Evolutionary conservation across 345 rosid genomes (phyloP).

Genomic region (Moringa oleifera): DNA sequence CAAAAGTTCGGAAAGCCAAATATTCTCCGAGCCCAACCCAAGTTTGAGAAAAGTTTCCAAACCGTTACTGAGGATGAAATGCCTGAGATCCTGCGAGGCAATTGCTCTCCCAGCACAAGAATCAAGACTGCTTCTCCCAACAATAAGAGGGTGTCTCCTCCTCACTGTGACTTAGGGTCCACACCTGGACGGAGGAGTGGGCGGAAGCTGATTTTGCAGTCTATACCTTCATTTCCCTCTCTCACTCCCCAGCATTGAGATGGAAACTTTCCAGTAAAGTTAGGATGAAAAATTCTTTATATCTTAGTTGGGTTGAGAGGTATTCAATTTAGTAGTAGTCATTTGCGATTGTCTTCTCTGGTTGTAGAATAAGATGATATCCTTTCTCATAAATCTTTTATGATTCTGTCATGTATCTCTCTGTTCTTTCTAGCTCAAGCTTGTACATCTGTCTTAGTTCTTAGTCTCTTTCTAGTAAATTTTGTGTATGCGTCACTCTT

Average conservation of each 20-base stretch:
- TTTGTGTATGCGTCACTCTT: too few species aligned
- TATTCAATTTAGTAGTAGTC: not conserved
- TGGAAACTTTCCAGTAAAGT: slow-evolving; percentile 12
- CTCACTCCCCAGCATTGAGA: slow-evolving; percentile 75
- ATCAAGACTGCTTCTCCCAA: slow-evolving; percentile 76
- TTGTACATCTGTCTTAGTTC: not conserved
- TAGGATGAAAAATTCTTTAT: slow-evolving; percentile 21
- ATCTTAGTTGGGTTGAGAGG: slow-evolving; percentile 11
- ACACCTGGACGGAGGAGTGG: slow-evolving; percentile 64
- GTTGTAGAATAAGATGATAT: not conserved
- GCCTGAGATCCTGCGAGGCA: slow-evolving; percentile 58
- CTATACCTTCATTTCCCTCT: slow-evolving; percentile 94
- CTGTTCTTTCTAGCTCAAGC: not conserved
- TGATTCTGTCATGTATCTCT: not conserved
- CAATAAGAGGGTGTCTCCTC: slow-evolving; percentile 95
- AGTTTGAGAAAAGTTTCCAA: slow-evolving; percentile 36
- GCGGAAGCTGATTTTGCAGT: slow-evolving; percentile 82
- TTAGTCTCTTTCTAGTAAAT: not conserved
- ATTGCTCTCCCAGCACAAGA: slow-evolving; percentile 35
- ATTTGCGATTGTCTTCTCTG: not conserved
- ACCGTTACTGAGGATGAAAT: slow-evolving; percentile 43
- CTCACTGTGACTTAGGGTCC: slow-evolving; percentile 49
- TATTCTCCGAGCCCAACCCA: slow-evolving; percentile 29
- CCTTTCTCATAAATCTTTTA: not conserved
- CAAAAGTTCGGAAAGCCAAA: slow-evolving; percentile 42